These are phyloP conservation scores for Phalaenopsis aphrodite DNA, from an alignment of 106 monocot species.

Conservation along the genomic window DNA sequence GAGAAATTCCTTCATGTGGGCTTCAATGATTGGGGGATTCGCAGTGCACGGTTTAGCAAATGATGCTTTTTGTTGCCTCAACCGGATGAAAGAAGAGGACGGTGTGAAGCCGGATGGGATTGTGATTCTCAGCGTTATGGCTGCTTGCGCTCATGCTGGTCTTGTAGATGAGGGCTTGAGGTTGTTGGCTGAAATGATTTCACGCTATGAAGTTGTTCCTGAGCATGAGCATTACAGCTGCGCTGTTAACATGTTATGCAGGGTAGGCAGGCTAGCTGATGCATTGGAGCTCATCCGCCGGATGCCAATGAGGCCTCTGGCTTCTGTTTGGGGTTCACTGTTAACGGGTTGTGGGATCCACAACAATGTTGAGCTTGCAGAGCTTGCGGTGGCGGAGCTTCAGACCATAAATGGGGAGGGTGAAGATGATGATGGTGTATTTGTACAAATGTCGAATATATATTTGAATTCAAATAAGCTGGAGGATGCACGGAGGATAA, in stretches of 20 bases:
- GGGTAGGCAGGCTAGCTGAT: constrained; percentile 39
- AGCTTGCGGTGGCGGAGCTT: constrained; percentile 39
- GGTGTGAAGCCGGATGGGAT: constrained; percentile 42
- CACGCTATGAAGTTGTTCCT: constrained; percentile 18
- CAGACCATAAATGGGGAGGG: constrained; percentile 15
- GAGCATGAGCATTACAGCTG: constrained; percentile 66
- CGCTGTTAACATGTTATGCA: constrained; percentile 51
- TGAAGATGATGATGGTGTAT: constrained; percentile 45
- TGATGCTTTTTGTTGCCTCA: constrained; percentile 39
- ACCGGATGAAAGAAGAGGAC: constrained; percentile 36
- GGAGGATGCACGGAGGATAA: constrained; percentile 43
- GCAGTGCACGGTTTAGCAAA: constrained; percentile 44
- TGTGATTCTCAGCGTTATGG: constrained; percentile 31
- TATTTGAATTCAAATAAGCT: constrained; percentile 34
- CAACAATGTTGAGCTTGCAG: constrained; percentile 44
- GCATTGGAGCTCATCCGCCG: constrained; percentile 28
- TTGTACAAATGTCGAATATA: constrained; percentile 56
- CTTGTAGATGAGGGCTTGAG: constrained; percentile 35
- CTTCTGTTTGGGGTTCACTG: constrained; percentile 61
- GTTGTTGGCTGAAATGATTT: constrained; percentile 30
- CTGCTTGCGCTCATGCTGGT: constrained; percentile 51
- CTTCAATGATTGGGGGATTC: constrained; percentile 45
- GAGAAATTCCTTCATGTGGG: constrained; percentile 40
- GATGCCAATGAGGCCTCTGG: constrained; percentile 56
- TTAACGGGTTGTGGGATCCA: constrained; percentile 38